phyloP scores from a whole-genome alignment of 345 rosid species.

The Kernera saxatilis region DNA sequence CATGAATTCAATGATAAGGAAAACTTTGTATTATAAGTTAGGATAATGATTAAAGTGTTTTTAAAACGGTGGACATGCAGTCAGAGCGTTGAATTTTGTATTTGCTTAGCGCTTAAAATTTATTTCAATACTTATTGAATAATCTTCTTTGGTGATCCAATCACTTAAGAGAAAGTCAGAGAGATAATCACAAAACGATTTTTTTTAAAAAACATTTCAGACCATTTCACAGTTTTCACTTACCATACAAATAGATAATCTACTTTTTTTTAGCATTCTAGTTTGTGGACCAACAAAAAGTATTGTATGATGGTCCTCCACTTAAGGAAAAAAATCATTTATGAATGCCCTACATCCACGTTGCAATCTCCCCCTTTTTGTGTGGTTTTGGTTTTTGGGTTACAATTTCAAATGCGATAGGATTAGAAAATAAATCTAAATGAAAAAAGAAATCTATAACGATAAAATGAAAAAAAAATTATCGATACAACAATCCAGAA shows the following conservation, averaged over 20 bases:
- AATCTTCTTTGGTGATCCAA: neutral
- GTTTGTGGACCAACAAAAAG: neutral
- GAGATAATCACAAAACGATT: neutral
- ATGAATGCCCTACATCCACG: conserved; percentile 18
- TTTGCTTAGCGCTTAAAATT: neutral
- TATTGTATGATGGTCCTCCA: conserved; percentile 7
- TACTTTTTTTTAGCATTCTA: neutral
- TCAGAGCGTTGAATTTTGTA: neutral
- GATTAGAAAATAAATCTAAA: neutral
- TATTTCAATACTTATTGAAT: neutral
- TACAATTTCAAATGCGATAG: neutral
- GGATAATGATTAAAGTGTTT: neutral
- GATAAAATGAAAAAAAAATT: neutral
- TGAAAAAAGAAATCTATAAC: neutral
- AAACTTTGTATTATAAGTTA: neutral
- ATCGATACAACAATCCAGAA: neutral
- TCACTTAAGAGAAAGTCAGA: neutral
- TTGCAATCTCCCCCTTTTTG: conserved; percentile 2
- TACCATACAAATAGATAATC: neutral
- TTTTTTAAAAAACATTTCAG: neutral
- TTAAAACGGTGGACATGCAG: neutral
- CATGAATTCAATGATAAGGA: neutral
- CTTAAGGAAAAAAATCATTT: neutral
- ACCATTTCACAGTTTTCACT: neutral
- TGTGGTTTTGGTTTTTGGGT: conserved; percentile 2